Evolutionary conservation across 371 early-diverging fungal species (phyloP).

Genomic region (Mucor irregularis): DNA sequence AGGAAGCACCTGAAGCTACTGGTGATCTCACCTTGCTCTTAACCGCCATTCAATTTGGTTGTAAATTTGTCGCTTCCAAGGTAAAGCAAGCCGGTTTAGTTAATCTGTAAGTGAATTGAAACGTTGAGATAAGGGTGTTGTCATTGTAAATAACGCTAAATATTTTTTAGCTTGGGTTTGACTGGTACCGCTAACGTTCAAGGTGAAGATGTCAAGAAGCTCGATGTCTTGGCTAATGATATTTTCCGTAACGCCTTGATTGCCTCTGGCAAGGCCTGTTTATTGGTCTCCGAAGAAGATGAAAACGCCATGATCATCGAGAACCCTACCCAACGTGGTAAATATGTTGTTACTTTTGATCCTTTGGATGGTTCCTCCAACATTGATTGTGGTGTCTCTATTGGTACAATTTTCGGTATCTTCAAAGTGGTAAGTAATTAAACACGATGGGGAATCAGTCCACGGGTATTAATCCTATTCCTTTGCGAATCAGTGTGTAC

Average conservation of each 20-base stretch:
- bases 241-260: conserved; percentile 95
- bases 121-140: too few species aligned
- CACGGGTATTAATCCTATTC: too few species aligned
- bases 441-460: too few species aligned
- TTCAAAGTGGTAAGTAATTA: conserved; percentile 88
- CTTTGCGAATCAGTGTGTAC: too few species aligned
- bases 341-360: conserved; percentile 97
- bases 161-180: conserved; percentile 89
- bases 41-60: conserved; percentile 90
- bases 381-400: conserved; percentile 97
- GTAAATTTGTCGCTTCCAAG: conserved; percentile 96
- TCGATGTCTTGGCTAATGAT: conserved; percentile 96
- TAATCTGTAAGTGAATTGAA: conserved; percentile 78
- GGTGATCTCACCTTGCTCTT: conserved; percentile 95
- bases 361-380: conserved; percentile 97
- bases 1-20: conserved; percentile 79
- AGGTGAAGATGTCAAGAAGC: conserved; percentile 95
- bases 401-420: conserved; percentile 98
- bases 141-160: too few species aligned
- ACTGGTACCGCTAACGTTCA: conserved; percentile 89
- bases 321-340: conserved; percentile 71
- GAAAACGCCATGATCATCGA: conserved; percentile 91
- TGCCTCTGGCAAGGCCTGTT: conserved; percentile 88
- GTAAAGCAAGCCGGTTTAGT: conserved; percentile 95
- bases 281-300: conserved; percentile 96